phyloP scores from a whole-genome alignment of 2,329 filamentous ascomycete genomes.

The Coniosporium tulheliwenetii region DNA sequence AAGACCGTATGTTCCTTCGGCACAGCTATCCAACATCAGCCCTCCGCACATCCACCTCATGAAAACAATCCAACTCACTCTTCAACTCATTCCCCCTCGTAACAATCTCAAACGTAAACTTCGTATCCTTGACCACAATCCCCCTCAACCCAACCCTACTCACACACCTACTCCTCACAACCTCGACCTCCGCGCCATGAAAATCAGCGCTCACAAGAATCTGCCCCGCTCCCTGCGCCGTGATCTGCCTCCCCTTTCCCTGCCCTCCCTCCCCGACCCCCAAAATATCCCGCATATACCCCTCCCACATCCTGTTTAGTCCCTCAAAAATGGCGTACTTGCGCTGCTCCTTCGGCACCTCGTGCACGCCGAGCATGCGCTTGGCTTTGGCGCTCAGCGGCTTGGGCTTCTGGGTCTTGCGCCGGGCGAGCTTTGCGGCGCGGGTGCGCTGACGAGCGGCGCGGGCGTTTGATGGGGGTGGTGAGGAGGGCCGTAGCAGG shows the following conservation, averaged over 20 bases:
- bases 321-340: slow-evolving; percentile 65
- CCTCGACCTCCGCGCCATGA: slow-evolving; percentile 71
- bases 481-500: slow-evolving; percentile 60
- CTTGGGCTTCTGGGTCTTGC: slow-evolving; percentile 34
- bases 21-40: slow-evolving; percentile 31
- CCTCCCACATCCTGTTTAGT: slow-evolving; percentile 64
- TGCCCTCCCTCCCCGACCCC: slow-evolving; percentile 26
- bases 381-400: slow-evolving; percentile 72
- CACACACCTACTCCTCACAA: slow-evolving; percentile 67
- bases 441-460: slow-evolving; percentile 21
- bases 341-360: slow-evolving; percentile 51
- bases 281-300: slow-evolving; percentile 72
- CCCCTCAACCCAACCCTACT: slow-evolving; percentile 70
- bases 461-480: slow-evolving; percentile 39
- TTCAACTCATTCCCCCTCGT: slow-evolving; percentile 58
- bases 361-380: slow-evolving; percentile 55
- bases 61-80: slow-evolving; percentile 18
- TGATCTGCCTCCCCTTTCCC: slow-evolving; percentile 29
- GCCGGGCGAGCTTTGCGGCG: slow-evolving; percentile 14
- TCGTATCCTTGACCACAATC: slow-evolving; percentile 79
- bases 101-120: slow-evolving; percentile 73
- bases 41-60: not conserved
- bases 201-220: slow-evolving; percentile 78
- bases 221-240: slow-evolving; percentile 44
- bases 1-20: slow-evolving; percentile 89